Conservation (phyloP, 2,329 filamentous ascomycete genomes). For the Neoscytalidium dimidiatum region DNA sequence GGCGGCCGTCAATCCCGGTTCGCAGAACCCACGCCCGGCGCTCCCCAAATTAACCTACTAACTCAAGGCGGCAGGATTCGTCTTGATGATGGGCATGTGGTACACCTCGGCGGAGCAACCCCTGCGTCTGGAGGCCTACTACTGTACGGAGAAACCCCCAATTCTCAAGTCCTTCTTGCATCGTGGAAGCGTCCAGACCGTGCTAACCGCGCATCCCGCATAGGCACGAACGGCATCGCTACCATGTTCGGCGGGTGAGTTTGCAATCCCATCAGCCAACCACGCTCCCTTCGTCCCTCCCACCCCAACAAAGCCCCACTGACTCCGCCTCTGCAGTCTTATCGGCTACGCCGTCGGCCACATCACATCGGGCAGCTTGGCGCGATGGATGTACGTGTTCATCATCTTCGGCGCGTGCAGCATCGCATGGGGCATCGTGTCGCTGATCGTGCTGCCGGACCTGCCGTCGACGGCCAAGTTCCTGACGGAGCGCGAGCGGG, state of each 20-base stretch:
- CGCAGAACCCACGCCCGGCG: not conserved
- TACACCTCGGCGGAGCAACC: conserved; percentile 51
- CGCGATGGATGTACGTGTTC: conserved; percentile 60
- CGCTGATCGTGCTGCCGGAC: conserved; percentile 45
- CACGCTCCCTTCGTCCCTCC: not conserved
- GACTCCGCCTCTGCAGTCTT: conserved; percentile 30
- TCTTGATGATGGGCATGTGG: conserved; percentile 41
- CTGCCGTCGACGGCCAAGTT: conserved; percentile 48
- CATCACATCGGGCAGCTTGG: conserved; percentile 51
- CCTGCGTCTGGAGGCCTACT: conserved; percentile 57
- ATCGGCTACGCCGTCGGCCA: conserved; percentile 63
- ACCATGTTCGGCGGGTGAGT: conserved; percentile 59
- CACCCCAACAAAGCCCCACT: not conserved
- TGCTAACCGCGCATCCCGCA: not conserved
- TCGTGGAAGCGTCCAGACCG: not conserved
- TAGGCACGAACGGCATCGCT: conserved; percentile 48
- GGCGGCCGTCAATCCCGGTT: conserved; percentile 37
- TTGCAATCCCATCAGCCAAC: conserved; percentile 24
- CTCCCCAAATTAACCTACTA: not conserved
- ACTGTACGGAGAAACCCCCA: conserved; percentile 50
- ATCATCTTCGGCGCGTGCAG: conserved; percentile 53
- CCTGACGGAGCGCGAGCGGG: conserved; percentile 41
- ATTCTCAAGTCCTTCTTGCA: not conserved
- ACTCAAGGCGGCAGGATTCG: conserved; percentile 10
- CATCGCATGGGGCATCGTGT: conserved; percentile 38